Conservation (phyloP, 2,329 filamentous ascomycete species). For the Fusarium verticillioides region DNA sequence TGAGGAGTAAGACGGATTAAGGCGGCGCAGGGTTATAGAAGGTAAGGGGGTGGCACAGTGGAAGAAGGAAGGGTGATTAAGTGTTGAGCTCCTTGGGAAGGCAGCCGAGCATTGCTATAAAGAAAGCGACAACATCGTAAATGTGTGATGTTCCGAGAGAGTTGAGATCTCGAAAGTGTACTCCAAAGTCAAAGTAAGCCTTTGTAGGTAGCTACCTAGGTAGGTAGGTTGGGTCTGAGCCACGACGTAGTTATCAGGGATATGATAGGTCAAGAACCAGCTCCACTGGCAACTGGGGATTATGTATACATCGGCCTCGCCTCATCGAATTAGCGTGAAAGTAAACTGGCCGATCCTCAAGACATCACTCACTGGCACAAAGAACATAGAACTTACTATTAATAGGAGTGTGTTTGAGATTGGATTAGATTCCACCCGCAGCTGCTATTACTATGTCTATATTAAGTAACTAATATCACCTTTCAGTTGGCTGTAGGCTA, state of each 20-base stretch:
- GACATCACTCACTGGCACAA: background rate
- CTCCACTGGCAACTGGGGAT: conserved; percentile 8
- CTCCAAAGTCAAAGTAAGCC: conserved; percentile 7
- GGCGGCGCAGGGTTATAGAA: background rate
- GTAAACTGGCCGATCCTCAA: background rate
- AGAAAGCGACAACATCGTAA: background rate
- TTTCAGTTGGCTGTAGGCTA: background rate
- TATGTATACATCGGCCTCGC: background rate
- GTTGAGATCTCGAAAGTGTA: background rate
- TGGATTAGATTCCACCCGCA: background rate
- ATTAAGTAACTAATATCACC: background rate
- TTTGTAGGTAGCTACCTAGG: background rate
- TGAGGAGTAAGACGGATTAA: background rate
- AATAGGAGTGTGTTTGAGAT: too few species aligned
- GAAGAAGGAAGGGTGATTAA: background rate
- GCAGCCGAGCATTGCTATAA: background rate
- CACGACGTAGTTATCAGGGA: conserved; percentile 25
- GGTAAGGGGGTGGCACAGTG: background rate
- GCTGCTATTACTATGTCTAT: background rate
- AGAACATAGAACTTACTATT: background rate
- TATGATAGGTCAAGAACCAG: conserved; percentile 21
- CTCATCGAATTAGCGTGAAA: conserved; percentile 5
- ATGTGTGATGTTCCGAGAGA: background rate
- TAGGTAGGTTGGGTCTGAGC: background rate
- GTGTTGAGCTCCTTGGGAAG: background rate